These are phyloP conservation scores for Choanephora cucurbitarum DNA, from an alignment of 371 early-diverging fungal species.

Conservation along the genomic window DNA sequence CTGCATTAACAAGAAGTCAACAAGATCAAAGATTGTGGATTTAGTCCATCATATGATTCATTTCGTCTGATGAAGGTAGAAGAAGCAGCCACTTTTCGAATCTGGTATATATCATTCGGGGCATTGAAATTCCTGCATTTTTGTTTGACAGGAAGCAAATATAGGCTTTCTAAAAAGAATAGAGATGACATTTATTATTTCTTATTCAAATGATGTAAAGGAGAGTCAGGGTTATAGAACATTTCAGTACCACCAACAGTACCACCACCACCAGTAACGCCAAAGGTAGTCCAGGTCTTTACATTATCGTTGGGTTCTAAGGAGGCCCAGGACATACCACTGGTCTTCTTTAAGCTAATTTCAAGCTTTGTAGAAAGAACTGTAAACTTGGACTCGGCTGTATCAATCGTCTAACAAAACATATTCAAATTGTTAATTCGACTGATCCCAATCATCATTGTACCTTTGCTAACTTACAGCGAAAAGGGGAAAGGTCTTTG, in stretches of 20 bases:
- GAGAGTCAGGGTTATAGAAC: conserved; percentile 36
- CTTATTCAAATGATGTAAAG: conserved; percentile 21
- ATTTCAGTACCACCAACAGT: conserved; percentile 63
- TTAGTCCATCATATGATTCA: too few relatives aligned
- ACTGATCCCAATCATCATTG: neutral
- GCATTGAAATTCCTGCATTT: neutral
- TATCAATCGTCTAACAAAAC: conserved; percentile 63
- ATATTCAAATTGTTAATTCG: neutral
- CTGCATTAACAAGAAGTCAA: too few relatives aligned
- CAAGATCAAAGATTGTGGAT: too few relatives aligned
- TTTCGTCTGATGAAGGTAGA: too few relatives aligned
- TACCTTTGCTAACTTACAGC: conserved; percentile 29
- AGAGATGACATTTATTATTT: conserved; percentile 1
- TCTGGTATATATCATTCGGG: too few relatives aligned
- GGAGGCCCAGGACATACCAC: conserved; percentile 86
- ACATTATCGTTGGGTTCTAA: conserved; percentile 71
- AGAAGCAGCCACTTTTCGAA: too few relatives aligned
- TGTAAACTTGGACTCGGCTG: conserved; percentile 66
- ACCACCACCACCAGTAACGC: conserved; percentile 64
- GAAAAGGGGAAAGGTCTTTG: conserved; percentile 62
- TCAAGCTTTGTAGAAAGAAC: conserved; percentile 88
- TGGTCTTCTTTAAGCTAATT: conserved; percentile 80
- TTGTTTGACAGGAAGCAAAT: too few relatives aligned
- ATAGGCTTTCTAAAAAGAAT: too few relatives aligned
- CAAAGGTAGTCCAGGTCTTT: conserved; percentile 85